Base-by-base conservation (phyloP, 1,139 yeast genomes). In the Ashbya aceris region DNA sequence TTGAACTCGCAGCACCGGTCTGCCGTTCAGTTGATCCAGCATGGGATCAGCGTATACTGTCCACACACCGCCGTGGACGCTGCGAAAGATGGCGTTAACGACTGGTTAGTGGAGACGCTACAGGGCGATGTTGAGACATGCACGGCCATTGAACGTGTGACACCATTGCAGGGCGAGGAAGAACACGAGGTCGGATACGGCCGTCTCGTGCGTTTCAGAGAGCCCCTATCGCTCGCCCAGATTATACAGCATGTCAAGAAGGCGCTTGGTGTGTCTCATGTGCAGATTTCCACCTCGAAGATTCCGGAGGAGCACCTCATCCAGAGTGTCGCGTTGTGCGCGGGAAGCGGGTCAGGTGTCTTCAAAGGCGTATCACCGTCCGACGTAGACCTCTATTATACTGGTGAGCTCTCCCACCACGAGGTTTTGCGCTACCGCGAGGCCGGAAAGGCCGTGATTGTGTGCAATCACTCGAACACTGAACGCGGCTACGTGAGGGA, bases 31-130 rank as follows among this genome's bases (percentile, higher is more conserved):
- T 70, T 93, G 52, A 81, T 87, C 42, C 78, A 79, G 48, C 73
- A 79, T 45, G 84, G 84, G 12, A 75, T 91, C 48, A 77, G 89
- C 44, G 98, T 93, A 1, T 91, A 91, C 60, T 83, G 83, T 41
- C 98, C 98, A 12, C 99, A 93, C 58, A 89, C 98, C 0, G 91
- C 97, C 0, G 83, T 91, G 2, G 98, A 93, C 64, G 93, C 96
- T 29, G 95, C 94, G 8, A 64, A 65, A 12, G 86, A 84, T 8
- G 98, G 98, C 23, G 96, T 93, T 45, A 91, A 89, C 53, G 97
- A 87, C 59, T 91, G 95, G 81, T 69, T 91, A 33, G 83, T 77
- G 0, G 77, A 75, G 37, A 84, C 85, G 0, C 64, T 85, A 11
- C 60, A 76, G 1, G 54, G 57, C 7, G 60, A 57, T 30, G 49